These are phyloP conservation scores for Psilocybe sp. DNA, from an alignment of 768 basidiomycete genomes.

Conservation along the genomic window DNA sequence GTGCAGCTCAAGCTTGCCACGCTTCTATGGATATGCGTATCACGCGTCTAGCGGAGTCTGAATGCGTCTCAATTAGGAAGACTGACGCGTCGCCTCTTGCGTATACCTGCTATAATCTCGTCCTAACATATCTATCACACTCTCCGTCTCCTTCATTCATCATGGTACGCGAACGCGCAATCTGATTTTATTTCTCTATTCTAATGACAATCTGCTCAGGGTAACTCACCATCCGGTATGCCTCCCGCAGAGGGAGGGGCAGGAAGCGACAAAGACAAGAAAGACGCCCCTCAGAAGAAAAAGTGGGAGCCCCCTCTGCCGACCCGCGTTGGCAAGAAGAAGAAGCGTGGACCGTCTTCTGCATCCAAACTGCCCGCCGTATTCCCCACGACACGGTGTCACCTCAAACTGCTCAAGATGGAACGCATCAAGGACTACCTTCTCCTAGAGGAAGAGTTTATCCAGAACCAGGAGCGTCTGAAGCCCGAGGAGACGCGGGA, in stretches of 20 bases:
- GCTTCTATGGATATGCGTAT: conserved; percentile 15
- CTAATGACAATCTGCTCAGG: conserved; percentile 37
- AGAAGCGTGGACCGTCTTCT: conserved; percentile 88
- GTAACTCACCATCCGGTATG: conserved; percentile 69
- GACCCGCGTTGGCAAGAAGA: conserved; percentile 96
- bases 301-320: conserved; percentile 99
- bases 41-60: conserved; percentile 27
- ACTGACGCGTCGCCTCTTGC: conserved; percentile 25
- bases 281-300: conserved; percentile 67
- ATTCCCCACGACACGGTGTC: conserved; percentile 92
- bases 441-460: conserved; percentile 92
- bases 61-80: conserved; percentile 20
- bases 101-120: conserved; percentile 25
- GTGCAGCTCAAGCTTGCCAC: conserved; percentile 21
- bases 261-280: conserved; percentile 43
- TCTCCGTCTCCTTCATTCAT: conserved; percentile 7
- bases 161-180: conserved; percentile 21
- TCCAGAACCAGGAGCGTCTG: conserved; percentile 87
- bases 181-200: background rate
- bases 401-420: conserved; percentile 91
- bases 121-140: conserved; percentile 3
- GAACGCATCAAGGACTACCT: conserved; percentile 99
- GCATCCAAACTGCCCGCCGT: conserved; percentile 91
- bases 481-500: conserved; percentile 86
- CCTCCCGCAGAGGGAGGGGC: conserved; percentile 35